Conservation (phyloP, 139 green algal genomes). For the Pleodorina starrii region DNA sequence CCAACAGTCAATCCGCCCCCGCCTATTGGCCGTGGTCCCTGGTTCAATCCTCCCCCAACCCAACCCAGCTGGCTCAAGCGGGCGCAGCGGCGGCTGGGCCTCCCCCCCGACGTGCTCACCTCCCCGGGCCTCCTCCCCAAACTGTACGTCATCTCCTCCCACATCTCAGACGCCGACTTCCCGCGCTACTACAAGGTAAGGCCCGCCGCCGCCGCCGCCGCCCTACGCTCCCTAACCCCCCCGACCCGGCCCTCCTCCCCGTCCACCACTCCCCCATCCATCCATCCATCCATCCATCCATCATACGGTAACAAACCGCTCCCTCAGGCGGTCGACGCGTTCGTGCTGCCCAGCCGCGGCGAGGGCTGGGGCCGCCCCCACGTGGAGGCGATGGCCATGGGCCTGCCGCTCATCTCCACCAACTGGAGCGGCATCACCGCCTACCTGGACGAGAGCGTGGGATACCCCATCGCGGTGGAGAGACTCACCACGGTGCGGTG, state of each 20-base stretch:
- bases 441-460: slow-evolving; percentile 68
- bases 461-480: slow-evolving; percentile 65
- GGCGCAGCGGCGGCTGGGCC: slow-evolving; percentile 20
- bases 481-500: slow-evolving; percentile 50
- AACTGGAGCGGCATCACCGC: slow-evolving; percentile 81
- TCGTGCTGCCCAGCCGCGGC: slow-evolving; percentile 84
- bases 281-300: too few relatives aligned
- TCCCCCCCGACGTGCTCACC: slow-evolving; percentile 39
- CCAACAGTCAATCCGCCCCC: too few relatives aligned
- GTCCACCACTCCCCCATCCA: too few relatives aligned
- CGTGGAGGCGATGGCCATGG: slow-evolving; percentile 83
- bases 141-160: slow-evolving; percentile 67
- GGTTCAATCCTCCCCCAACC: too few relatives aligned
- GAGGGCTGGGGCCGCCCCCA: slow-evolving; percentile 85
- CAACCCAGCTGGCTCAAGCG: slow-evolving; percentile 18
- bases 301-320: too few relatives aligned
- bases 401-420: slow-evolving; percentile 75
- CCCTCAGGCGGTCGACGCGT: slow-evolving; percentile 78
- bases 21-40: too few relatives aligned
- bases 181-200: slow-evolving; percentile 64
- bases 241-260: too few relatives aligned
- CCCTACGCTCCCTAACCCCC: too few relatives aligned
- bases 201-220: too few relatives aligned
- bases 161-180: slow-evolving; percentile 63
- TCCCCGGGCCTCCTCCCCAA: slow-evolving; percentile 42